These are phyloP conservation scores for Beta macrorhiza DNA, from an alignment of 179 eudicot genomes.

Conservation along the genomic window DNA sequence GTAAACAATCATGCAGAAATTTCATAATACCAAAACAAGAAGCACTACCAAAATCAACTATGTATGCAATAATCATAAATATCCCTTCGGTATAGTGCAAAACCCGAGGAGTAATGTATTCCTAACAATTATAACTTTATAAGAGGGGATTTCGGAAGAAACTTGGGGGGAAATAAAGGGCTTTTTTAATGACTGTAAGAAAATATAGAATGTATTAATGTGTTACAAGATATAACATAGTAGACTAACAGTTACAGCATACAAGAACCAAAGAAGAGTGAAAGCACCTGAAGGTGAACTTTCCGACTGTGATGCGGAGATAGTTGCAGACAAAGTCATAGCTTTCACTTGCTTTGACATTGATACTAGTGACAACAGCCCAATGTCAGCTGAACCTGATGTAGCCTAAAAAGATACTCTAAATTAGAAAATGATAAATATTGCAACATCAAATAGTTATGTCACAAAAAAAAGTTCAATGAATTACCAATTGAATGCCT, in stretches of 20 bases:
- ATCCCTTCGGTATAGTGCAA: neutral
- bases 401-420: constrained; percentile 24
- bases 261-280: neutral
- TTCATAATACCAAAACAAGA: neutral
- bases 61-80: neutral
- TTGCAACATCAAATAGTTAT: neutral
- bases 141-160: too few relatives aligned
- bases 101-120: too few relatives aligned
- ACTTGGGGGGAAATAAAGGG: too few relatives aligned
- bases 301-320: constrained; percentile 19
- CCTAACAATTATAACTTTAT: too few relatives aligned
- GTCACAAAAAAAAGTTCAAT: too few relatives aligned
- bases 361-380: constrained; percentile 18
- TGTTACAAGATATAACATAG: neutral
- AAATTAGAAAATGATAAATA: neutral
- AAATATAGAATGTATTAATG: too few relatives aligned
- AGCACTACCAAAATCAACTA: neutral
- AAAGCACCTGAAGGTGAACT: constrained; percentile 28
- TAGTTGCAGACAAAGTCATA: constrained; percentile 30
- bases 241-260: neutral
- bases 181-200: too few relatives aligned
- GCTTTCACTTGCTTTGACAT: constrained; percentile 29
- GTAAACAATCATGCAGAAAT: neutral
- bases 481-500: constrained; percentile 20
- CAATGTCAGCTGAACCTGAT: constrained; percentile 1